phyloP scores from a whole-genome alignment of 139 green algal species.

The Parachlorella kessleri region DNA sequence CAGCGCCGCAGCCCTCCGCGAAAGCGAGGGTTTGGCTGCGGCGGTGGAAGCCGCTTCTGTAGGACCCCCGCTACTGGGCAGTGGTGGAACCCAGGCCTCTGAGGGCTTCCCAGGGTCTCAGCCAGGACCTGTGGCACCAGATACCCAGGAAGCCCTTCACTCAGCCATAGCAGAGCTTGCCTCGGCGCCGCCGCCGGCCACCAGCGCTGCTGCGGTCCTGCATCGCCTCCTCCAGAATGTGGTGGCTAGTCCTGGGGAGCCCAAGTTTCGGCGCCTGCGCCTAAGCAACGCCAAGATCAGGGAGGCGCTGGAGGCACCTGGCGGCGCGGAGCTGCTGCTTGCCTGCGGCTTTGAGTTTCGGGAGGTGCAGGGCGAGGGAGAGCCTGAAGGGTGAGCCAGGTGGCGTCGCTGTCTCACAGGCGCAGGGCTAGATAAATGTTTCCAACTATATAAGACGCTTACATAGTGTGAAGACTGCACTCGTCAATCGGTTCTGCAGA shows the following conservation, averaged over 20 bases:
- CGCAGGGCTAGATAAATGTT: too few relatives aligned
- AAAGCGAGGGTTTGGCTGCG: too few relatives aligned
- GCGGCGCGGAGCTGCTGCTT: conserved; percentile 48
- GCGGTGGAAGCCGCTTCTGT: too few relatives aligned
- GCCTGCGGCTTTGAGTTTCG: conserved; percentile 47
- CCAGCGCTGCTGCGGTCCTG: conserved; percentile 8
- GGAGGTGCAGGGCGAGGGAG: neutral
- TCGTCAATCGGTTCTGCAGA: too few relatives aligned
- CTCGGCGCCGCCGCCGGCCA: neutral
- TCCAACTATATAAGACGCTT: too few relatives aligned
- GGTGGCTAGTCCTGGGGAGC: conserved; percentile 5
- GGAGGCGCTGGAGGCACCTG: conserved; percentile 33
- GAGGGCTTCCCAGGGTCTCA: too few relatives aligned
- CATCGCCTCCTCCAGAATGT: conserved; percentile 31
- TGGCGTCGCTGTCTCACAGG: too few relatives aligned
- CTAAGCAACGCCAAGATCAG: conserved; percentile 53
- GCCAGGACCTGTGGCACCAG: conserved; percentile 11
- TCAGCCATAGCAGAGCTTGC: conserved; percentile 10
- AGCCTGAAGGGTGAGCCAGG: conserved; percentile 9
- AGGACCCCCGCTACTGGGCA: too few relatives aligned
- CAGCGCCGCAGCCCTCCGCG: too few relatives aligned
- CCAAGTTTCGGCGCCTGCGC: conserved; percentile 32
- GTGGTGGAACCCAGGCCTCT: too few relatives aligned
- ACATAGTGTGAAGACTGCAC: too few relatives aligned
- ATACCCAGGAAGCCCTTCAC: conserved; percentile 2